These are phyloP conservation scores for Pleurotus djamor DNA, from an alignment of 768 basidiomycete species.

Conservation along the genomic window DNA sequence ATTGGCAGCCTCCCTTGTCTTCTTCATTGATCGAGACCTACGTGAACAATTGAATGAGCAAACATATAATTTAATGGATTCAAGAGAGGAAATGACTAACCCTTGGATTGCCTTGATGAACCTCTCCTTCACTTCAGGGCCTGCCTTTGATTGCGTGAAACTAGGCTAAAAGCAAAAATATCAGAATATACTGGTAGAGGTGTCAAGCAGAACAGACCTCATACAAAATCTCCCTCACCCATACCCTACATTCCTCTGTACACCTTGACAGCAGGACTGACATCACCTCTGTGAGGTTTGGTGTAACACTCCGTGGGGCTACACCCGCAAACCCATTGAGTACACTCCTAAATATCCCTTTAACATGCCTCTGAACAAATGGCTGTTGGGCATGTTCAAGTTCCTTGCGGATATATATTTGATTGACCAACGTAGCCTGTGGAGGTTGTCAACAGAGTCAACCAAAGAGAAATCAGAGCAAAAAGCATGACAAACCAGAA, in stretches of 20 bases:
- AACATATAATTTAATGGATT: background rate
- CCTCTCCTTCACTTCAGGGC: constrained; percentile 70
- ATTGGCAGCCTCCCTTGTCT: constrained; percentile 79
- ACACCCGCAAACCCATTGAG: constrained; percentile 81
- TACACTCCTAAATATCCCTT: constrained; percentile 66
- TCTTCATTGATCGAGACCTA: constrained; percentile 71
- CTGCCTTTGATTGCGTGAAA: constrained; percentile 74
- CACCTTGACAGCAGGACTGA: constrained; percentile 59
- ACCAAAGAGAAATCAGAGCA: background rate
- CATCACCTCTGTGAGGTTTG: constrained; percentile 83
- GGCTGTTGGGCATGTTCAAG: constrained; percentile 46
- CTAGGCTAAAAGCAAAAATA: constrained; percentile 45
- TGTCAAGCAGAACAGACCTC: constrained; percentile 34
- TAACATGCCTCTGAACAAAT: constrained; percentile 53
- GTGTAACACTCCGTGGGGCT: constrained; percentile 79
- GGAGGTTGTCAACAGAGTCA: background rate
- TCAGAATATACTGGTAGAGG: constrained; percentile 5
- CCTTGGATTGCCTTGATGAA: constrained; percentile 71
- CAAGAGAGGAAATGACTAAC: constrained; percentile 32
- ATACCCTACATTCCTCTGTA: constrained; percentile 38
- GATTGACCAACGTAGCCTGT: constrained; percentile 64
- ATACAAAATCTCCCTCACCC: constrained; percentile 75
- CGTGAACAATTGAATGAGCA: background rate
- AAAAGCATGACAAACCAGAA: constrained; percentile 56
- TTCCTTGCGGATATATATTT: constrained; percentile 62